phyloP scores from a whole-genome alignment of 2,329 filamentous ascomycete genomes.

The Cadophora sp. region DNA sequence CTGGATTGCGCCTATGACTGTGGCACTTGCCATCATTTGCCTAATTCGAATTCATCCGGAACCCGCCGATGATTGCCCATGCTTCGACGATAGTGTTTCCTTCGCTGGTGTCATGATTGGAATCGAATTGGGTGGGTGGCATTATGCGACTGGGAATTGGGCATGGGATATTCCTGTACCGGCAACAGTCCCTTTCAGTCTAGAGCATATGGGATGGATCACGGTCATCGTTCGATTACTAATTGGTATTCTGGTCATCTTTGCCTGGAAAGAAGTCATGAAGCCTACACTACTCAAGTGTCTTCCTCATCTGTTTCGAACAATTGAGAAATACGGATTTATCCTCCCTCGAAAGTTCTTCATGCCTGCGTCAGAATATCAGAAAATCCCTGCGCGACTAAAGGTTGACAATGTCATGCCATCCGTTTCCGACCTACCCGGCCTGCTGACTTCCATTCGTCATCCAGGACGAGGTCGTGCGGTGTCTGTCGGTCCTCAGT shows the following conservation, averaged over 20 bases:
- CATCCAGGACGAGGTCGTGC: constrained; percentile 79
- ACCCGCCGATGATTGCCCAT: constrained; percentile 94
- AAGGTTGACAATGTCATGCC: constrained; percentile 89
- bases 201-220: constrained; percentile 69
- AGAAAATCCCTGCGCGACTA: constrained; percentile 75
- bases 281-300: constrained; percentile 81
- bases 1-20: constrained; percentile 68
- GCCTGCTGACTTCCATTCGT: constrained; percentile 80
- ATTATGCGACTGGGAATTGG: constrained; percentile 58
- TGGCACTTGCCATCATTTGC: constrained; percentile 71
- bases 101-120: constrained; percentile 93
- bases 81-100: constrained; percentile 94
- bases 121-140: constrained; percentile 83
- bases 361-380: constrained; percentile 87
- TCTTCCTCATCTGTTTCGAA: constrained; percentile 85
- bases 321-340: constrained; percentile 80
- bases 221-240: constrained; percentile 72
- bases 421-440: constrained; percentile 84
- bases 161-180: constrained; percentile 60
- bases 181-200: constrained; percentile 66
- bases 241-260: constrained; percentile 82
- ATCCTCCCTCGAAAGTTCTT: constrained; percentile 90
- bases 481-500: constrained; percentile 92
- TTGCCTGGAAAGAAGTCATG: constrained; percentile 88
- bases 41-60: constrained; percentile 92